Base-by-base conservation (phyloP, 495 filamentous ascomycete species). In the Thozetella sp. region DNA sequence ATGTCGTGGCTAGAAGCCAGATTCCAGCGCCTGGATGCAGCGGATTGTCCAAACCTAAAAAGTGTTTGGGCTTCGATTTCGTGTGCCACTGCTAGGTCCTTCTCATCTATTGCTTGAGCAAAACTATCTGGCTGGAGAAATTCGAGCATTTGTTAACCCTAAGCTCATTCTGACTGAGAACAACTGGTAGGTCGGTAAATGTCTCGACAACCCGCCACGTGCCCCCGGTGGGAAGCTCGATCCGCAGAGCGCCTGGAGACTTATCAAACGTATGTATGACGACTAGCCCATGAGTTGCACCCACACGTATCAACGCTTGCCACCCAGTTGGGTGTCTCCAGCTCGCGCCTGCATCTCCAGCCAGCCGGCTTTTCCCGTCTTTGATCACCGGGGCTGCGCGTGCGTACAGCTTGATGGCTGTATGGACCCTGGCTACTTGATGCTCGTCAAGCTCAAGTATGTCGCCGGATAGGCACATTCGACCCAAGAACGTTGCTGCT, bases 381-480 rank as follows among this genome's bases (percentile, higher is more conserved):
- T 55, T 55, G 53, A 55, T 55, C 6, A 23, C 53, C 17, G 53
- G 53, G 19, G 37, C 53, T 20, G 53, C 53, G 15, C 22, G 10
- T 22, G 15, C 2, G 27, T 55, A 55, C 25, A 55, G 53, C 17
- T 40, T 40, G 53, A 55, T 55, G 15, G 53, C 25, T 19, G 15
- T 2, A 19, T 40, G 27, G 4, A 55, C 53, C 2, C 17, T 12
- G 53, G 25, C 15, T 25, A 55, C 25, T 40, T 43, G 53, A 40
- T 23, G 12, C 10, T 23, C 53, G 22, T 43, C 26, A 2, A 55
- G 53, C 17, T 22, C 53, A 13, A 55, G 53, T 25, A 55, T 40
- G 22, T 55, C 53, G 19, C 53, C 53, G 19, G 53, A 55, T 20
- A 55, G 53, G 37, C 53, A 55, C 53, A 55, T 55, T 3, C 53